Evolutionary conservation across 1,284 basidiomycete species (phyloP), one percentile per base, ranked within the genome.

Genomic region (Sporisorium sorghi): DNA sequence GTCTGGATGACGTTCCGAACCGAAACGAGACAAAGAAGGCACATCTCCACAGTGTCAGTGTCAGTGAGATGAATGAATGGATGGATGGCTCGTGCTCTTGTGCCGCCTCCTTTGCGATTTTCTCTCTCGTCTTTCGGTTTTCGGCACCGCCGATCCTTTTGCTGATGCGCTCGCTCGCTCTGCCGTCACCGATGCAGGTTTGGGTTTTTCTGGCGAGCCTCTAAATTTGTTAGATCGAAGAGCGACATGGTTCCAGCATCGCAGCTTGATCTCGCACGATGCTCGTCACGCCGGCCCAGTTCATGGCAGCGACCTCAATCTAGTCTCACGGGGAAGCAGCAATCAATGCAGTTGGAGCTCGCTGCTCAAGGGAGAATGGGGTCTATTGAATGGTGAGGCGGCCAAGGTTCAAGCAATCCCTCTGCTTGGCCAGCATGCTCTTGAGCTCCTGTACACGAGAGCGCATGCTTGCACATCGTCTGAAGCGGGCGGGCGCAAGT

Each of bases 381-480:
- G 44, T 56, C 47, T 56, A 56, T 56, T 48, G 43, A 19, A 30
- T 33, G 12, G 8, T 32, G 2, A n/a, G 10, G 2, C 21, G 12
- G 5, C 14, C 30, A 33, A 26, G 15, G 24, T 23, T 33, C 30
- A 58, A 58, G 37, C 30, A 21, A 12, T 33, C 23, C 28, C 9
- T 35, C 26, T 50, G 53, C 40, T 44, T 42, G 3, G 60, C 67
- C 14, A 70, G 57, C 67, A 64, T 70, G 26, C 14, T 39, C 23
- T 59, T 63, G 43, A 70, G 60, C 57, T 70, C 24, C 48, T 59
- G 17, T 0, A 70, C 54, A 19, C 67, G 67, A 33, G 39, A 28
- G 17, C 61, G 67, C 67, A 70, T 70, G 49, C 60, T 64, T 28
- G 52, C 60, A 39, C 67, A 70, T 32, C 61, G 60, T 48, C 64